Conservation (phyloP, 2,329 filamentous ascomycete genomes). For the Neoascochyta sp. region DNA sequence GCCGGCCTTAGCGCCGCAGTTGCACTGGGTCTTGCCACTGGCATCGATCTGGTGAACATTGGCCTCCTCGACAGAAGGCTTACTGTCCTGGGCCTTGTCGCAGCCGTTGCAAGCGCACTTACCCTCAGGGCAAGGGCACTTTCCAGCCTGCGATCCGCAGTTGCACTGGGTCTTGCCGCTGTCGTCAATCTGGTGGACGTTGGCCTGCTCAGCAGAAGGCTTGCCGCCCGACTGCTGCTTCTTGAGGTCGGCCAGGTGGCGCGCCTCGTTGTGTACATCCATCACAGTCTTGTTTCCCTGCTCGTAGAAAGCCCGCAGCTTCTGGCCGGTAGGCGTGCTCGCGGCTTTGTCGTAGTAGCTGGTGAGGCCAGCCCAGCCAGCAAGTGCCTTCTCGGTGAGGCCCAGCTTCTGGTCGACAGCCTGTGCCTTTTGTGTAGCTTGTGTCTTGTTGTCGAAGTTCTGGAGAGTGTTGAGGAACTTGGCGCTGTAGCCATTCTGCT, state of each 20-base stretch:
- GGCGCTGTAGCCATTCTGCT: slow-evolving; percentile 78
- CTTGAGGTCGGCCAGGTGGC: slow-evolving; percentile 85
- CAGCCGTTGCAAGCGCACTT: slow-evolving; percentile 48
- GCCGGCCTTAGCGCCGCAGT: slow-evolving; percentile 43
- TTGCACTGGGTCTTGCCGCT: slow-evolving; percentile 48
- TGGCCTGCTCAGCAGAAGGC: slow-evolving; percentile 34
- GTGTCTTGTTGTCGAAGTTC: slow-evolving; percentile 78
- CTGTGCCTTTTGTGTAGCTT: slow-evolving; percentile 81
- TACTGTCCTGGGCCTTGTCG: slow-evolving; percentile 36
- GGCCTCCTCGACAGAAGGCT: slow-evolving; percentile 35
- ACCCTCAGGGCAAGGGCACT: slow-evolving; percentile 46
- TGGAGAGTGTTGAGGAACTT: slow-evolving; percentile 75
- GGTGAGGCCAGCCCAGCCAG: slow-evolving; percentile 63
- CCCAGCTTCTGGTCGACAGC: slow-evolving; percentile 81
- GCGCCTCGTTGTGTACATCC: slow-evolving; percentile 90
- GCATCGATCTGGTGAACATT: slow-evolving; percentile 39
- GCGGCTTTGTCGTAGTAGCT: slow-evolving; percentile 95
- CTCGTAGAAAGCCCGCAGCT: slow-evolving; percentile 82
- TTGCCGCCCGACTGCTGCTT: slow-evolving; percentile 34
- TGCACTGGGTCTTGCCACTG: slow-evolving; percentile 47
- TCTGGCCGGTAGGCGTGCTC: slow-evolving; percentile 82
- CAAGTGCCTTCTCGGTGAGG: slow-evolving; percentile 68
- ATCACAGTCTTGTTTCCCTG: slow-evolving; percentile 82
- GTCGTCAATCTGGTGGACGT: slow-evolving; percentile 39
- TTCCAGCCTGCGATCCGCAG: slow-evolving; percentile 42